phyloP scores from a whole-genome alignment of 345 rosid species.

The Euphorbia peplus region DNA sequence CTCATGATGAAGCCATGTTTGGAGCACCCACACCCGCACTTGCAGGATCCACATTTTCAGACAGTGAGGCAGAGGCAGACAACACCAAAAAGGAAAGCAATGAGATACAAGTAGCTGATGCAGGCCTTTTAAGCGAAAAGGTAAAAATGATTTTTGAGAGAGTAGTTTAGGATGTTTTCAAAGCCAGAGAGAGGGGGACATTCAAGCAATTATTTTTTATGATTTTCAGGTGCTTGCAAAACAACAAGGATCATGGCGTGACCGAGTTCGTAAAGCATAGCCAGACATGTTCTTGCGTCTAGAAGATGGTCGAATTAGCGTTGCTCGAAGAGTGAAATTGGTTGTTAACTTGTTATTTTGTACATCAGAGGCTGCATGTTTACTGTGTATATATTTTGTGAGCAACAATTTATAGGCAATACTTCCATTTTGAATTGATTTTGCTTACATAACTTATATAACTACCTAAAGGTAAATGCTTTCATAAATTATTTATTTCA shows the following conservation, averaged over 20 bases:
- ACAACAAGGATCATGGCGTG: slow-evolving; percentile 97
- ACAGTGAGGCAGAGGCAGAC: slow-evolving; percentile 35
- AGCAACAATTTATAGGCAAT: too few relatives aligned
- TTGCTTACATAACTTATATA: too few relatives aligned
- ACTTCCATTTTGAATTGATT: not conserved
- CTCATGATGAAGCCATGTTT: slow-evolving; percentile 95
- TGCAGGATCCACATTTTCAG: slow-evolving; percentile 26
- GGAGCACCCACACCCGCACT: slow-evolving; percentile 51
- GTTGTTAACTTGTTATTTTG: not conserved
- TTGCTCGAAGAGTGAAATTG: not conserved
- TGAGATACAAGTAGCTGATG: slow-evolving; percentile 30
- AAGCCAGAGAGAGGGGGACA: slow-evolving; percentile 43
- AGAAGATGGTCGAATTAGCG: not conserved
- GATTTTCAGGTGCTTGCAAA: slow-evolving; percentile 70
- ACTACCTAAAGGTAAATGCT: too few relatives aligned
- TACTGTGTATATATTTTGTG: not conserved
- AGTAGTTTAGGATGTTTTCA: slow-evolving; percentile 39
- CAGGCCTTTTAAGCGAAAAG: slow-evolving; percentile 73
- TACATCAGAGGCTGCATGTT: not conserved
- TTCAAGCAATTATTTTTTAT: not conserved
- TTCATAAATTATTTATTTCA: too few relatives aligned
- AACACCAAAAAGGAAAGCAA: slow-evolving; percentile 32
- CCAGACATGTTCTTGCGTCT: not conserved
- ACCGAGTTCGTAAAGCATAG: slow-evolving; percentile 73
- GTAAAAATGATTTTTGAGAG: slow-evolving; percentile 26